Evolutionary conservation across 2,329 filamentous ascomycete species (phyloP), one percentile per base, ranked within the genome.

Genomic region (Exophiala oligosperma): DNA sequence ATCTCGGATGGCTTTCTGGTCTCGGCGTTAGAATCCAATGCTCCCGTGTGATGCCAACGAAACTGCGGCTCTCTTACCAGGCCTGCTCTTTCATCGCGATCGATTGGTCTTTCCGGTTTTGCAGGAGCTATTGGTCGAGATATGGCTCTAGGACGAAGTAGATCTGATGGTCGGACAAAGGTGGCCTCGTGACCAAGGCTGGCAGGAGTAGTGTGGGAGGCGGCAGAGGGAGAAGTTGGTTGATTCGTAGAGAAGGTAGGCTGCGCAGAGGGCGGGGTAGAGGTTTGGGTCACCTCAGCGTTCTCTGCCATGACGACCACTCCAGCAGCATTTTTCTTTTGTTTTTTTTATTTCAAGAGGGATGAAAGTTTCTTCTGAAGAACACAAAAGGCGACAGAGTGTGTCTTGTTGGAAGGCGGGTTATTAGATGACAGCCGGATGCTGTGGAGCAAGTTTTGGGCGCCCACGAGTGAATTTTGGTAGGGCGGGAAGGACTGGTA

Each of bases 1-100:
- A 68, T 96, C 90, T 75, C 94, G 90, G 69, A 97, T 92, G 63
- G 90, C 88, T 79, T 88, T 88, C 92, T 96, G 76, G 65, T 17
- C 23, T 23, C 12, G 12, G 43, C 24, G 29, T 64, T 44, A 61
- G 52, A 57, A n/a, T 37, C 35, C 8, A 35, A 5, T 11, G 40
- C 6, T 26, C 11, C 35, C 29, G 23, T 57, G 4, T 17, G 37
- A 51, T 14, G 23, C 48, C 44, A 7, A 32, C 14, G 44, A 11
- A 40, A 26, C 48, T 37, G 28, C 37, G 24, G 17, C 9, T 61
- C 47, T 71, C 76, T 72, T 67, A 80, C 78, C 71, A 81, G 70
- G 64, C 75, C 78, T 58, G 76, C 72, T 68, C 74, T 73, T 71
- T 81, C 78, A 69, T 80, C 78, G 67, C 72, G 70, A 64, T 81